A percentile compares a stretch with the other conserved stretches of the same genome.
Conservation (phyloP, 140 eudicot genomes). For the Bidens hawaiensis region DNA sequence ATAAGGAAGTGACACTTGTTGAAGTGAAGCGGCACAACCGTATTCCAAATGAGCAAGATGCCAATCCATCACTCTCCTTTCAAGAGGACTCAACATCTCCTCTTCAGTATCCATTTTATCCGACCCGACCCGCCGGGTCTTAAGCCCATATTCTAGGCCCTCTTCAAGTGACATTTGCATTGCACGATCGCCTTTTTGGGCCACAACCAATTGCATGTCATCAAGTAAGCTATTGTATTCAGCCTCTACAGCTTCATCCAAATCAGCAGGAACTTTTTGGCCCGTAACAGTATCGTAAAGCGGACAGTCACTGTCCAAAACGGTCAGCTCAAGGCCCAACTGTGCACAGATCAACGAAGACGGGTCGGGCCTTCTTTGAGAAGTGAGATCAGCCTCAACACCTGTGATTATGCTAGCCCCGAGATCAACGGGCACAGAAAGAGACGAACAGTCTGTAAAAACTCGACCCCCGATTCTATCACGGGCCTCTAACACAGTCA, state of each 20-base stretch:
- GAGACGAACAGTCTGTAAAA: conserved; percentile 82
- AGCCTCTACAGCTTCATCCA: conserved; percentile 89
- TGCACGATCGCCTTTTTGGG: conserved; percentile 80
- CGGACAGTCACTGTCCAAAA: conserved; percentile 94
- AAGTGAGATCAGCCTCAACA: conserved; percentile 93
- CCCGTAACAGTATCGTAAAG: conserved; percentile 89
- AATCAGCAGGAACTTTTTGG: conserved; percentile 78
- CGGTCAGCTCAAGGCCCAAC: conserved; percentile 87
- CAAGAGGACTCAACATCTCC: conserved; percentile 78
- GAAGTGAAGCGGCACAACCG: conserved; percentile 93
- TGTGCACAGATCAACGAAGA: conserved; percentile 93
- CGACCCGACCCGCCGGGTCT: conserved; percentile 38
- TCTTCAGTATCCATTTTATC: background rate
- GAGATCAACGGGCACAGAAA: conserved; percentile 96
- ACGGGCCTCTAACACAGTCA: conserved; percentile 87
- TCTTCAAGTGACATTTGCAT: conserved; percentile 92
- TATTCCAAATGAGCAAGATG: conserved; percentile 99
- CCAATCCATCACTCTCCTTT: conserved; percentile 99
- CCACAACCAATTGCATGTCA: conserved; percentile 78
- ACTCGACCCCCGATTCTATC: conserved; percentile 97
- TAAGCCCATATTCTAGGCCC: conserved; percentile 81
- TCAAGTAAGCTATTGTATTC: conserved; percentile 86
- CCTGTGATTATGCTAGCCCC: conserved; percentile 99
- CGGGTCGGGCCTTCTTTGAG: conserved; percentile 94
- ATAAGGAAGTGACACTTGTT: conserved; percentile 89